Conservation (phyloP, 176 grass and related monocot genomes). For the Pontederia paniculata region DNA sequence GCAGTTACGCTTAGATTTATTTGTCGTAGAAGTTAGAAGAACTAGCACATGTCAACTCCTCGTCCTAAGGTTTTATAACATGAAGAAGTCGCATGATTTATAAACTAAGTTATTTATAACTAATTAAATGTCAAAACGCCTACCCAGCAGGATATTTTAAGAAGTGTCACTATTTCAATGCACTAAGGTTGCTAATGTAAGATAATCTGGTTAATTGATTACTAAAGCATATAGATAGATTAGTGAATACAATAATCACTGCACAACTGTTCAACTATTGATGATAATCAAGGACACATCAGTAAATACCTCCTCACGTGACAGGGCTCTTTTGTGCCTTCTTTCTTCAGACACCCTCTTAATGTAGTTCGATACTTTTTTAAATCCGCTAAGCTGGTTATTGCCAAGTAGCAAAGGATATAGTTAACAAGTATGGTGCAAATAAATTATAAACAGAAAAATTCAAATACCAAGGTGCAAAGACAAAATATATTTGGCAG, state of each 20-base stretch:
- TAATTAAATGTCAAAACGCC: too few relatives aligned
- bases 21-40: too few relatives aligned
- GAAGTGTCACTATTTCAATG: background rate
- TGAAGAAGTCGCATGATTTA: too few relatives aligned
- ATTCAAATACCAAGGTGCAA: background rate
- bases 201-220: too few relatives aligned
- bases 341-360: slow-evolving; percentile 86
- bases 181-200: background rate
- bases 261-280: background rate
- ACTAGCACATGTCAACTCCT: too few relatives aligned
- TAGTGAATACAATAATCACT: too few relatives aligned
- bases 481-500: slow-evolving; percentile 9
- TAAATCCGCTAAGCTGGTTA: slow-evolving; percentile 92
- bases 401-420: slow-evolving; percentile 2
- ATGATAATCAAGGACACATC: slow-evolving; percentile 5
- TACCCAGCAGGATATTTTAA: background rate
- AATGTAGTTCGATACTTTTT: slow-evolving; percentile 96
- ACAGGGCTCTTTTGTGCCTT: slow-evolving; percentile 74
- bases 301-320: slow-evolving; percentile 81
- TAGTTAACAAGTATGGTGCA: slow-evolving; percentile 13
- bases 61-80: too few relatives aligned
- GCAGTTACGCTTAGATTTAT: too few relatives aligned
- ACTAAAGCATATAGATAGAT: background rate
- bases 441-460: background rate
- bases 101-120: too few relatives aligned